Percentiles rank a stretch among this genome's conserved stretches.
Conservation (phyloP, 257 asterid genomes). For the Fraxinus quadrangulata region DNA sequence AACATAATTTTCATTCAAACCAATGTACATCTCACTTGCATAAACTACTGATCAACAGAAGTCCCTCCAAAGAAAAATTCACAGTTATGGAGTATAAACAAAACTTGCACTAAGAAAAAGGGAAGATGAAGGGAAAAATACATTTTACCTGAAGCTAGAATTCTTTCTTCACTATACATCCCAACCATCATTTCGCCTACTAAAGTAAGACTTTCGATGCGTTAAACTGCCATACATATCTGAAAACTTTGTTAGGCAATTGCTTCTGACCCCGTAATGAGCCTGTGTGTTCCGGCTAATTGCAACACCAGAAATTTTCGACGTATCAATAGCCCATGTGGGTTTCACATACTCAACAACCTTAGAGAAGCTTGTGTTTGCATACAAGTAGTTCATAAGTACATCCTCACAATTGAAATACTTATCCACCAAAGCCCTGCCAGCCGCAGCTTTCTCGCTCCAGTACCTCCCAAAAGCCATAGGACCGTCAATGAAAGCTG, state of each 20-base stretch:
- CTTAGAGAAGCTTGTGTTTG: slow-evolving; percentile 57
- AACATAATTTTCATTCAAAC: slow-evolving; percentile 17
- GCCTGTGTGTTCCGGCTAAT: slow-evolving; percentile 74
- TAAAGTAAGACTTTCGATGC: slow-evolving; percentile 55
- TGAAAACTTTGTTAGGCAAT: slow-evolving; percentile 46
- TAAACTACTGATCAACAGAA: slow-evolving; percentile 30
- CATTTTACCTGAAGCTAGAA: slow-evolving; percentile 24
- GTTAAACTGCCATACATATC: slow-evolving; percentile 72
- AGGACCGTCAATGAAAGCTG: slow-evolving; percentile 45
- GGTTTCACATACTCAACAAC: slow-evolving; percentile 77
- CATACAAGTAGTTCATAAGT: slow-evolving; percentile 82
- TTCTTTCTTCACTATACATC: slow-evolving; percentile 60
- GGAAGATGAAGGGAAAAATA: neutral
- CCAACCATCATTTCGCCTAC: slow-evolving; percentile 88
- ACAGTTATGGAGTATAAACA: slow-evolving; percentile 29
- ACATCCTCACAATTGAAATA: slow-evolving; percentile 91
- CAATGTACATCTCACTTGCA: slow-evolving; percentile 47
- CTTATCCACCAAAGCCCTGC: slow-evolving; percentile 67
- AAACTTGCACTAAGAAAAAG: slow-evolving; percentile 22
- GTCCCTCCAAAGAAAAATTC: slow-evolving; percentile 39
- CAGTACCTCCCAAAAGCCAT: slow-evolving; percentile 77
- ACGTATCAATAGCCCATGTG: slow-evolving; percentile 73
- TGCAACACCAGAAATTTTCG: slow-evolving; percentile 84
- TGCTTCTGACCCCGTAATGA: slow-evolving; percentile 70
- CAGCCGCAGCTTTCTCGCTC: slow-evolving; percentile 63